Conservation (phyloP, 306 rosid genomes). For the Citrullus amarus region DNA sequence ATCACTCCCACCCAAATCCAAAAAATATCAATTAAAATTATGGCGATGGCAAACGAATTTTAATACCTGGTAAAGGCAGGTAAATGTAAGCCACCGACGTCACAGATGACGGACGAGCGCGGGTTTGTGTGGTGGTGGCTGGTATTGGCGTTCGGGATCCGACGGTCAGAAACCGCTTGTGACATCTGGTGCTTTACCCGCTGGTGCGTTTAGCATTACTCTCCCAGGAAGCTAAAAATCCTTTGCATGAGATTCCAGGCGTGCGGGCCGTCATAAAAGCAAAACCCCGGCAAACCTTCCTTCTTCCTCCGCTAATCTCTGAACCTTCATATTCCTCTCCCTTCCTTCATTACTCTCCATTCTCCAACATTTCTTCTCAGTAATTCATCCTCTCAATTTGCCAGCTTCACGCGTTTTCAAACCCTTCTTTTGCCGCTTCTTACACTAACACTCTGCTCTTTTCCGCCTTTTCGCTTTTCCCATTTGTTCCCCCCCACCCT, state of each 20-base stretch:
- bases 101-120: not conserved
- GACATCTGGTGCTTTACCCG: not conserved
- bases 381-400: not conserved
- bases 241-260: conserved; percentile 11
- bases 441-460: not conserved
- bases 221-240: not conserved
- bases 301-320: not conserved
- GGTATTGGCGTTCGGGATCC: not conserved
- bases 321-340: not conserved
- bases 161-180: not conserved
- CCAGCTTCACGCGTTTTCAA: not conserved
- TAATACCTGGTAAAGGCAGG: too few species aligned
- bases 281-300: not conserved
- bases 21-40: too few species aligned
- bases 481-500: not conserved
- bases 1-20: too few species aligned
- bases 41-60: too few species aligned
- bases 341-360: not conserved
- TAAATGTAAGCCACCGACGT: not conserved
- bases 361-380: not conserved
- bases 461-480: not conserved
- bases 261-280: not conserved
- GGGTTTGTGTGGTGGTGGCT: not conserved
- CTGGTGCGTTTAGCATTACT: not conserved
- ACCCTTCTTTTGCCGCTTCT: not conserved